Conservation (phyloP, 1,284 basidiomycete species). For the Athelia psychrophila region DNA sequence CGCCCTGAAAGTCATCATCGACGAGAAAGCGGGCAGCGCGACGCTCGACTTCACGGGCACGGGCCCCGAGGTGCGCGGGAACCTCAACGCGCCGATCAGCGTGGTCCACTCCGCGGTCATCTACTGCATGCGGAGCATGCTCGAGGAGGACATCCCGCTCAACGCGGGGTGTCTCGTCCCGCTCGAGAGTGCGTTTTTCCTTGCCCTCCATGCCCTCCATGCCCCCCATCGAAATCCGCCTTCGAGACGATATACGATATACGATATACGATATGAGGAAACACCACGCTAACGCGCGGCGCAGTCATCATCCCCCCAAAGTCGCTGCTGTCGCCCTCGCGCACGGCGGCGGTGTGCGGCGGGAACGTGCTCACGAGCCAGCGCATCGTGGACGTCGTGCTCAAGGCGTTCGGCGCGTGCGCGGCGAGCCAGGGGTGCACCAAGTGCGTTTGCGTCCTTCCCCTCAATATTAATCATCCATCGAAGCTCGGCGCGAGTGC, state of each 20-base stretch:
- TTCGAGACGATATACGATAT: too few relatives aligned
- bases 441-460: conserved; percentile 54
- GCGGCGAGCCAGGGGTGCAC: conserved; percentile 95
- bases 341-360: conserved; percentile 88
- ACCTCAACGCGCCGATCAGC: conserved; percentile 86
- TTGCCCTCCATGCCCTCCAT: too few relatives aligned
- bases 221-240: too few relatives aligned
- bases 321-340: conserved; percentile 80
- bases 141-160: conserved; percentile 89
- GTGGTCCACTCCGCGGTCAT: conserved; percentile 94
- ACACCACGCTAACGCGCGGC: too few relatives aligned
- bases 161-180: conserved; percentile 92
- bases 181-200: conserved; percentile 53
- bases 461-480: conserved; percentile 1
- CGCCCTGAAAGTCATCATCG: conserved; percentile 76
- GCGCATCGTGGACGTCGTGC: conserved; percentile 91
- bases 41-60: conserved; percentile 91
- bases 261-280: too few relatives aligned
- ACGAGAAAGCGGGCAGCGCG: conserved; percentile 76
- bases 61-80: conserved; percentile 86
- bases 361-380: conserved; percentile 94
- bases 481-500: too few relatives aligned
- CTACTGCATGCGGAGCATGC: conserved; percentile 93
- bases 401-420: conserved; percentile 91
- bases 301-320: conserved; percentile 80